Percentiles rank a stretch among this genome's conserved stretches.
phyloP scores from a whole-genome alignment of 805 yeast species.

The Kuraishia capsulata region DNA sequence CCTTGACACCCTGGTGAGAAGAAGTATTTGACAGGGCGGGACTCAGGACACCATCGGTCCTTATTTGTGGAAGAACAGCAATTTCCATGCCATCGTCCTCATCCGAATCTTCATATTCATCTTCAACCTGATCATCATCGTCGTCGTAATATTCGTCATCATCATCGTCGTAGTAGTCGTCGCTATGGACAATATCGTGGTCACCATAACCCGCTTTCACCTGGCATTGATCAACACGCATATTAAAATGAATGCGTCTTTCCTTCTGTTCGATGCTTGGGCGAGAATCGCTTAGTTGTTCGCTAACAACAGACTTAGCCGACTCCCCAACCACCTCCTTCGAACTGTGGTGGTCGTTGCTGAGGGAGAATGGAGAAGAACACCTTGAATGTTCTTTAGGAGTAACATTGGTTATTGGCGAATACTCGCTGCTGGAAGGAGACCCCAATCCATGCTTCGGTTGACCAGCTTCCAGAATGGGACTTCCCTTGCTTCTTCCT shows the following conservation, averaged over 20 bases:
- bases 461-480: conserved; percentile 21
- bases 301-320: not conserved
- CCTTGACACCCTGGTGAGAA: not conserved
- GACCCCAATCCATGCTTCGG: not conserved
- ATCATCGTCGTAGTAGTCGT: conserved; percentile 9
- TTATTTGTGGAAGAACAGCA: conserved; percentile 3
- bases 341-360: not conserved
- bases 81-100: conserved; percentile 17
- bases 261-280: conserved; percentile 19
- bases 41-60: not conserved
- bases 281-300: not conserved
- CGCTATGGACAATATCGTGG: conserved; percentile 30
- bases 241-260: conserved; percentile 87
- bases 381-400: not conserved
- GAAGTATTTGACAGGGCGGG: not conserved
- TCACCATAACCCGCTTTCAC: conserved; percentile 34
- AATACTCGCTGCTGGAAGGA: not conserved
- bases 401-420: not conserved
- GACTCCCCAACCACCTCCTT: not conserved
- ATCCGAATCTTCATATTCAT: conserved; percentile 15
- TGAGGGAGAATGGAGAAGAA: conserved; percentile 3
- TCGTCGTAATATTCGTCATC: conserved; percentile 31
- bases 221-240: conserved; percentile 83
- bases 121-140: conserved; percentile 39
- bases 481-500: conserved; percentile 19